phyloP scores from a whole-genome alignment of 805 yeast species.

The Candida argentea region DNA sequence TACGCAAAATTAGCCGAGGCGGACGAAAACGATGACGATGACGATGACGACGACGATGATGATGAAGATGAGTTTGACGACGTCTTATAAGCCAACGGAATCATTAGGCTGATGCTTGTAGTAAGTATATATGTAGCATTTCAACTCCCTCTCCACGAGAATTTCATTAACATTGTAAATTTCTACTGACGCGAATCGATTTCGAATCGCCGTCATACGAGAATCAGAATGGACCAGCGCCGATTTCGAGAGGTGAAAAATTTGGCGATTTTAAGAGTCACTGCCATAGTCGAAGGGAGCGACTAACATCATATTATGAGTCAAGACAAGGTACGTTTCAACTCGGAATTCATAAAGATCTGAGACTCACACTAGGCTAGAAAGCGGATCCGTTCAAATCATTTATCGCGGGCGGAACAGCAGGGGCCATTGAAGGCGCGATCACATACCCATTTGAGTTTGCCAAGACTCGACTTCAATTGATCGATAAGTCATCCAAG shows the following conservation, averaged over 20 bases:
- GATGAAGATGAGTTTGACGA: slow-evolving; percentile 23
- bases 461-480: slow-evolving; percentile 88
- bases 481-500: slow-evolving; percentile 54
- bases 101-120: too few relatives aligned
- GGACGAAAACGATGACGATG: slow-evolving; percentile 53
- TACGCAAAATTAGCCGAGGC: slow-evolving; percentile 68
- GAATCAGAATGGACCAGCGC: too few relatives aligned
- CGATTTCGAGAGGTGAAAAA: too few relatives aligned
- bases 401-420: slow-evolving; percentile 90
- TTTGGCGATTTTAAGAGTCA: too few relatives aligned
- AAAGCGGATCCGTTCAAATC: slow-evolving; percentile 67
- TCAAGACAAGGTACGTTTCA: slow-evolving; percentile 1
- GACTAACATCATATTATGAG: too few relatives aligned
- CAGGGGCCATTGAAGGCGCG: slow-evolving; percentile 92
- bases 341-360: too few relatives aligned
- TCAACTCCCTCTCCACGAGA: neutral
- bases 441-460: slow-evolving; percentile 94
- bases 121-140: slow-evolving; percentile 1
- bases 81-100: slow-evolving; percentile 9
- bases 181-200: neutral
- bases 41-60: slow-evolving; percentile 41
- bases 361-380: slow-evolving; percentile 9
- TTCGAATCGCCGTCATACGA: too few relatives aligned
- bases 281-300: too few relatives aligned
- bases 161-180: slow-evolving; percentile 1